These are phyloP conservation scores for Batrachochytrium dendrobatidis DNA, from an alignment of 371 early-diverging fungal species.

Conservation along the genomic window DNA sequence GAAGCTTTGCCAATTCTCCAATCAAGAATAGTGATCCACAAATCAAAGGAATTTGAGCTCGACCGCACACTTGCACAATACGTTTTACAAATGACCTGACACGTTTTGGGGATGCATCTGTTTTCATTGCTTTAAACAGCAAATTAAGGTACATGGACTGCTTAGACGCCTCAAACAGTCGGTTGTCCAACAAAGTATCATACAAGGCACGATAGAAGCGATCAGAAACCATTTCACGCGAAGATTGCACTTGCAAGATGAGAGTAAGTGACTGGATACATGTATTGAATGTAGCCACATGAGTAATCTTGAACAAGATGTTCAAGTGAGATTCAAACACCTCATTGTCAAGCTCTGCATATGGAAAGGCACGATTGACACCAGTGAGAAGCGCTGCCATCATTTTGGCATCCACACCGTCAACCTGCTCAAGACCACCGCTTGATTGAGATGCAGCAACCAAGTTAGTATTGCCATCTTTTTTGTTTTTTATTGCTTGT, in stretches of 20 bases:
- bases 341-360: conserved; percentile 69
- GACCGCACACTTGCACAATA: conserved; percentile 66
- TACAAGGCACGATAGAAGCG: conserved; percentile 88
- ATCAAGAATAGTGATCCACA: conserved; percentile 79
- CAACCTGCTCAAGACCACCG: conserved; percentile 49
- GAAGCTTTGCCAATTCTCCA: conserved; percentile 54
- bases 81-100: conserved; percentile 84
- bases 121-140: conserved; percentile 73
- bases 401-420: conserved; percentile 64
- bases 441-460: conserved; percentile 11
- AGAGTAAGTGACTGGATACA: conserved; percentile 87
- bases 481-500: neutral
- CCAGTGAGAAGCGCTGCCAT: conserved; percentile 91
- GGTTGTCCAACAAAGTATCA: conserved; percentile 76
- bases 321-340: conserved; percentile 73
- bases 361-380: conserved; percentile 92
- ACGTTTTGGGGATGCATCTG: conserved; percentile 61
- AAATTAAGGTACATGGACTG: conserved; percentile 91
- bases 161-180: conserved; percentile 71
- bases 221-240: conserved; percentile 46
- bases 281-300: conserved; percentile 80
- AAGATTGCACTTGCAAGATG: conserved; percentile 64
- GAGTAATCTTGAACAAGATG: conserved; percentile 78
- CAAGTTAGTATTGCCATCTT: conserved; percentile 11
- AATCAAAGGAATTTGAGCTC: conserved; percentile 56